A percentile compares a stretch with the other conserved stretches of the same genome.
Evolutionary conservation across 176 grass and related monocot genomes (phyloP).

Genomic region (Ananas comosus): DNA sequence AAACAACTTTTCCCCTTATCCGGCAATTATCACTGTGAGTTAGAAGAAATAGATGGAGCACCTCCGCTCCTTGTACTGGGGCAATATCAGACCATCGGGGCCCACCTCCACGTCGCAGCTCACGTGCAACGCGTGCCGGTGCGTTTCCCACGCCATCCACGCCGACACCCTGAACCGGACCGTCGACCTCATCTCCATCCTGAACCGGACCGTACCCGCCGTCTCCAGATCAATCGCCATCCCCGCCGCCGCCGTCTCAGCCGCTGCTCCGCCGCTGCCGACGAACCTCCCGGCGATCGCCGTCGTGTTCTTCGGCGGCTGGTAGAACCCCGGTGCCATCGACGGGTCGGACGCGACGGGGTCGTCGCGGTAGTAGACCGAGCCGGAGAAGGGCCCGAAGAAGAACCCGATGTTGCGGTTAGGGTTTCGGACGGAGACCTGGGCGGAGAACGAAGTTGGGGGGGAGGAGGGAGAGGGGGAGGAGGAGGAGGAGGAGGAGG

Average conservation of each 20-base stretch:
- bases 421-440: slow-evolving; percentile 51
- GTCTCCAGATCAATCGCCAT: slow-evolving; percentile 25
- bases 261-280: slow-evolving; percentile 3
- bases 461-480: slow-evolving; percentile 33
- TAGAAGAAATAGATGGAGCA: slow-evolving; percentile 67
- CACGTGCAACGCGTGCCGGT: slow-evolving; percentile 52
- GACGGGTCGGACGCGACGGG: slow-evolving; percentile 22
- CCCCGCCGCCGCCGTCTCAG: neutral
- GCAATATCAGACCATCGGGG: slow-evolving; percentile 36
- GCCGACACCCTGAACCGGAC: slow-evolving; percentile 48
- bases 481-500: slow-evolving; percentile 10
- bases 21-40: no score
- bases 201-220: slow-evolving; percentile 29
- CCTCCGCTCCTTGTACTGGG: slow-evolving; percentile 33
- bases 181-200: slow-evolving; percentile 42
- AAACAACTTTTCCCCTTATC: no score
- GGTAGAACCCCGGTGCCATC: slow-evolving; percentile 34
- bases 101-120: slow-evolving; percentile 55
- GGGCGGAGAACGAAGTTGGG: slow-evolving; percentile 13
- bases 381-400: slow-evolving; percentile 40
- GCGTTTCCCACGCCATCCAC: slow-evolving; percentile 51
- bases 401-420: slow-evolving; percentile 58
- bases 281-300: slow-evolving; percentile 22
- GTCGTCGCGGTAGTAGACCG: slow-evolving; percentile 42
- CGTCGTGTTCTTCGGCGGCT: slow-evolving; percentile 51